Percentiles rank a stretch among this genome's conserved stretches.
Conservation (phyloP, 257 asterid genomes). For the Capsicum chinense region DNA sequence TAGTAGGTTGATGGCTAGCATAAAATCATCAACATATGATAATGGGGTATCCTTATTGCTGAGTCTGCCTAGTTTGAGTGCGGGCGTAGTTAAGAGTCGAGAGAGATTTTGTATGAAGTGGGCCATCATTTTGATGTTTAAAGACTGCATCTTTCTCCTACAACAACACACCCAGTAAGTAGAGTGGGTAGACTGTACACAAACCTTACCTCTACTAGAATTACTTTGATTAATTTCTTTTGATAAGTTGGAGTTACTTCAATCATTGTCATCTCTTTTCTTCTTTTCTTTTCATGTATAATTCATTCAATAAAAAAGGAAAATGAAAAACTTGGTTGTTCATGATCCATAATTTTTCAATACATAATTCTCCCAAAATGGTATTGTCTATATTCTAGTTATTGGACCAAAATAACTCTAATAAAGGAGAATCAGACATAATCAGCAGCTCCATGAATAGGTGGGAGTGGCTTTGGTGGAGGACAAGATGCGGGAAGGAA, state of each 20-base stretch:
- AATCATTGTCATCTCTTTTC: not conserved
- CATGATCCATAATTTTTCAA: not conserved
- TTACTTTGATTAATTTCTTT: not conserved
- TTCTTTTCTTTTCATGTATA: not conserved
- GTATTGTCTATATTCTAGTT: not conserved
- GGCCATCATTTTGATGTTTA: not conserved
- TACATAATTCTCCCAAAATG: not conserved
- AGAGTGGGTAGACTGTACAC: no score
- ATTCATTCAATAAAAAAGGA: not conserved
- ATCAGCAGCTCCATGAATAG: not conserved
- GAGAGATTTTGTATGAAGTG: not conserved
- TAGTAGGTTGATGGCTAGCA: conserved; percentile 13
- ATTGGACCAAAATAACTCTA: not conserved
- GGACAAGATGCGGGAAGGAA: no score
- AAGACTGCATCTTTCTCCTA: not conserved
- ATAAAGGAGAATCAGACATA: not conserved
- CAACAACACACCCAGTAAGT: no score
- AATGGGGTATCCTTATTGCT: not conserved
- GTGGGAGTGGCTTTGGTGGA: not conserved
- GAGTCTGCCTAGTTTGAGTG: not conserved
- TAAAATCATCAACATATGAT: conserved; percentile 4
- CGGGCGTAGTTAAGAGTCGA: not conserved
- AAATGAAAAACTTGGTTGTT: not conserved
- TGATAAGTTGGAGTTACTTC: not conserved
- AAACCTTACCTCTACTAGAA: no score